Conservation (phyloP, 2,329 filamentous ascomycete genomes). For the Podosphaera fusca region DNA sequence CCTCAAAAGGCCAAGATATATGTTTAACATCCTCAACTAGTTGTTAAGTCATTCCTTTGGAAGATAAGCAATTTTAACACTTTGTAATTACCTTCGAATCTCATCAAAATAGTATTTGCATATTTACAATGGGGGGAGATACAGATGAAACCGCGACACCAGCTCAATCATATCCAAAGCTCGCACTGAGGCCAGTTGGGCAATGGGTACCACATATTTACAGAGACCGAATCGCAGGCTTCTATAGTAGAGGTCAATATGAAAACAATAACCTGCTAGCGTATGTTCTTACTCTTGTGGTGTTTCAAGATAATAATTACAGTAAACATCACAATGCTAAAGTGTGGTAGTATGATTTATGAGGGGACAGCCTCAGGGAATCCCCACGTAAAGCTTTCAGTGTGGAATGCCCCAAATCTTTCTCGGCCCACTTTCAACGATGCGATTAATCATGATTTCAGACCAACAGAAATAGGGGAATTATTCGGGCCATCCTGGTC, state of each 20-base stretch:
- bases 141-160: slow-evolving; percentile 9
- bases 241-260: slow-evolving; percentile 62
- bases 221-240: slow-evolving; percentile 58
- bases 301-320: background rate
- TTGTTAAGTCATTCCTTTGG: too few species aligned
- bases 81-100: too few species aligned
- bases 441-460: slow-evolving; percentile 52
- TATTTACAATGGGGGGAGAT: slow-evolving; percentile 14
- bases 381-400: slow-evolving; percentile 60
- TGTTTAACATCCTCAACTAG: too few species aligned
- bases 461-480: slow-evolving; percentile 48
- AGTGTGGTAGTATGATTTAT: slow-evolving; percentile 37
- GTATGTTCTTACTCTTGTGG: slow-evolving; percentile 22
- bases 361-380: slow-evolving; percentile 43
- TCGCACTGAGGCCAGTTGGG: slow-evolving; percentile 28
- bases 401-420: slow-evolving; percentile 63
- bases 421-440: slow-evolving; percentile 70
- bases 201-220: slow-evolving; percentile 74
- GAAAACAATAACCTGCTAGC: slow-evolving; percentile 48
- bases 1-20: too few species aligned
- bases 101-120: too few species aligned
- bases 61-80: too few species aligned
- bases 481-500: slow-evolving; percentile 88
- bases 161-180: slow-evolving; percentile 14
- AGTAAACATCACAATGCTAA: slow-evolving; percentile 2